phyloP scores from a whole-genome alignment of 176 grass and related monocot species.

The Triticum turgidum region DNA sequence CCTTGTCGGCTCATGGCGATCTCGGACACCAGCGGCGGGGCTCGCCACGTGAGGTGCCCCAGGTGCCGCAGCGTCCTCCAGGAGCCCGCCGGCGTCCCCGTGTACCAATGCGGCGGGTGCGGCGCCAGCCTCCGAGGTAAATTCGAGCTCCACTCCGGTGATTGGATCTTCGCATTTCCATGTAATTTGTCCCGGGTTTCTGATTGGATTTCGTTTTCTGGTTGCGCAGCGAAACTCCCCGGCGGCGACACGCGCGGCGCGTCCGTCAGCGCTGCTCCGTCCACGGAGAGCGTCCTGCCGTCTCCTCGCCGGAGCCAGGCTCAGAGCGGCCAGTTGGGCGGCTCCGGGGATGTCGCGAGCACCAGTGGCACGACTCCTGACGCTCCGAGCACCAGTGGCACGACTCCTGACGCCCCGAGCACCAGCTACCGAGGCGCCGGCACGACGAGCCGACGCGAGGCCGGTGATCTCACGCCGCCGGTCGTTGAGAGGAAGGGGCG shows the following conservation, averaged over 20 bases:
- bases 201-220: conserved; percentile 17
- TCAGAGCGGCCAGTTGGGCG: neutral
- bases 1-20: conserved; percentile 43
- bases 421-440: neutral
- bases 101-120: conserved; percentile 90
- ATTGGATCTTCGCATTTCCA: neutral
- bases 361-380: neutral
- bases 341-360: neutral
- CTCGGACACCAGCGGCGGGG: conserved; percentile 17
- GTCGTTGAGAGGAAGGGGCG: neutral
- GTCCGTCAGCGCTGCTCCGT: neutral
- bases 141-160: neutral
- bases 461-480: neutral
- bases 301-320: conserved; percentile 4
- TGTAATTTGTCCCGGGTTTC: neutral
- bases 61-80: conserved; percentile 56
- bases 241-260: neutral
- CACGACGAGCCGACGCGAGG: neutral
- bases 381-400: neutral
- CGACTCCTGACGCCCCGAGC: neutral
- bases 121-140: conserved; percentile 68
- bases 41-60: conserved; percentile 69
- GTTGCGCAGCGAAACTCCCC: conserved; percentile 49
- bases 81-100: conserved; percentile 46
- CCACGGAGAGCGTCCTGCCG: neutral